A percentile compares a stretch with the other conserved stretches of the same genome.
phyloP scores from a whole-genome alignment of 2,329 filamentous ascomycete genomes.

The Colletotrichum tofieldiae region DNA sequence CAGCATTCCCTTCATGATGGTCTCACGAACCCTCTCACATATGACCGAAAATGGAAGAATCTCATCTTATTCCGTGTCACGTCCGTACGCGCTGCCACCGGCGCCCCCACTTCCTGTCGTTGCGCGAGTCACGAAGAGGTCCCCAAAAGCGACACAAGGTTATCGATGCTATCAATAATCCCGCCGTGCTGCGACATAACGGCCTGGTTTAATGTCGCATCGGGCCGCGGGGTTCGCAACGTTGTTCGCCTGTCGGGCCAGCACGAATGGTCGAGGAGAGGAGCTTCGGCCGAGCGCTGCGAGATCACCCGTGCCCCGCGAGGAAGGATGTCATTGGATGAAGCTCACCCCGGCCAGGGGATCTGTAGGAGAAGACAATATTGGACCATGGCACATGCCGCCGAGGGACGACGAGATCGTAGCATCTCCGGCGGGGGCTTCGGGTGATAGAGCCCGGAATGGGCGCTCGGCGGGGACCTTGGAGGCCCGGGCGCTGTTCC shows the following conservation, averaged over 20 bases:
- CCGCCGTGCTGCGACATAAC: constrained; percentile 19
- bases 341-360: not conserved
- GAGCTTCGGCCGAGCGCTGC: constrained; percentile 6
- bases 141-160: constrained; percentile 15
- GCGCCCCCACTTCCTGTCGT: not conserved
- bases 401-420: constrained; percentile 33
- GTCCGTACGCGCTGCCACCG: constrained; percentile 3
- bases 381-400: constrained; percentile 40
- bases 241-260: not conserved
- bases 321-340: constrained; percentile 24
- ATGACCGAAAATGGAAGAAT: constrained; percentile 15
- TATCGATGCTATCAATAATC: constrained; percentile 30
- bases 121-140: constrained; percentile 36
- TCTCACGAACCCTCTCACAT: not conserved
- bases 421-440: constrained; percentile 39
- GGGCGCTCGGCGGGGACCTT: constrained; percentile 21
- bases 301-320: constrained; percentile 23
- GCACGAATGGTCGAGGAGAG: not conserved
- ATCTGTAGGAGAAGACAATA: not conserved
- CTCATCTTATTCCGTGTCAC: constrained; percentile 29
- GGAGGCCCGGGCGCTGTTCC: constrained; percentile 30
- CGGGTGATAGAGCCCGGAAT: constrained; percentile 32
- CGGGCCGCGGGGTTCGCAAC: constrained; percentile 31
- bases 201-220: constrained; percentile 30
- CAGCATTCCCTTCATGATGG: constrained; percentile 20